Evolutionary conservation across 2,329 filamentous ascomycete genomes (phyloP).

Genomic region (Diaporthe amygdali): DNA sequence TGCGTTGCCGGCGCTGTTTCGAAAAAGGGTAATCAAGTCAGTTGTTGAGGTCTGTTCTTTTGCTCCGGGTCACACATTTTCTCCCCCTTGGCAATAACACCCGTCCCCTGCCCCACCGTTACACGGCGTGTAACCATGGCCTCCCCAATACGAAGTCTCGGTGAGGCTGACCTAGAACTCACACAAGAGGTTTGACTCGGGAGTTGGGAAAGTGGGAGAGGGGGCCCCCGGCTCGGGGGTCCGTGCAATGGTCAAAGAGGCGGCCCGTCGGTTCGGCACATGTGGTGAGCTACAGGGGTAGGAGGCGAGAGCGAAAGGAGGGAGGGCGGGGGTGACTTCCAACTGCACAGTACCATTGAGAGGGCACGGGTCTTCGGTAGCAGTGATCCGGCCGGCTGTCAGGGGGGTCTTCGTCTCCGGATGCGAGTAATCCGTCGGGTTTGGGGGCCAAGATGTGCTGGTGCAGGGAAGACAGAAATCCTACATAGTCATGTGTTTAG

Average conservation of each 20-base stretch:
- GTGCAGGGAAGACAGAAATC: not conserved
- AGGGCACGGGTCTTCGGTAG: not conserved
- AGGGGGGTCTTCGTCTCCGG: not conserved
- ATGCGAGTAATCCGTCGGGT: not conserved
- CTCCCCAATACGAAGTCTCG: constrained; percentile 8
- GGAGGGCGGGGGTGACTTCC: not conserved
- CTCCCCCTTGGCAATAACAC: not conserved
- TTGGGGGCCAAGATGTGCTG: not conserved
- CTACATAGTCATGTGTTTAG: constrained; percentile 19
- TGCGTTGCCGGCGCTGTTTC: not conserved
- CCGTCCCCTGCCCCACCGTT: not conserved
- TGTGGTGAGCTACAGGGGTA: not conserved
- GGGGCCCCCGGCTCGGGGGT: not conserved
- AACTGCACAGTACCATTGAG: not conserved
- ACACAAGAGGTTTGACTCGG: not conserved
- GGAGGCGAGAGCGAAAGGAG: not conserved
- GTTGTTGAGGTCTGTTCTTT: not conserved
- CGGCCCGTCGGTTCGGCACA: constrained; percentile 7
- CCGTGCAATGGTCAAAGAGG: not conserved
- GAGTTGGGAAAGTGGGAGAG: not conserved
- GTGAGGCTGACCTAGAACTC: not conserved
- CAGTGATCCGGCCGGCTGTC: not conserved
- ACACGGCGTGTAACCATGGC: constrained; percentile 10
- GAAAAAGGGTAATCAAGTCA: not conserved
- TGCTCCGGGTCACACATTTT: not conserved